Base-by-base conservation (phyloP, 2,329 filamentous ascomycete species). In the Ophiocordyceps robertsii region DNA sequence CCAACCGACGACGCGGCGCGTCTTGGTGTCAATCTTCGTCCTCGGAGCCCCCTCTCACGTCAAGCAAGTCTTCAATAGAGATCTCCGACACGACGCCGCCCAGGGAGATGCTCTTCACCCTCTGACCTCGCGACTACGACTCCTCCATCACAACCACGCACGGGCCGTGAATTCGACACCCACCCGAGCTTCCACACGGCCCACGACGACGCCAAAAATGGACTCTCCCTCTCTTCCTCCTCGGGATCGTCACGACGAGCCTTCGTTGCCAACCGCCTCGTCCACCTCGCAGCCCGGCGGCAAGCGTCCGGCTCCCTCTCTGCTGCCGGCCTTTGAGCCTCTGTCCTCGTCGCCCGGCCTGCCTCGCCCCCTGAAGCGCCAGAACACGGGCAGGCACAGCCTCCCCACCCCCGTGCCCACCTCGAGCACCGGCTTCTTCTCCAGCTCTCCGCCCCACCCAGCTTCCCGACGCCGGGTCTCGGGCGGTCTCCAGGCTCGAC, bases 371-470 rank as follows among this genome's bases (percentile, higher is more conserved):
- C 58, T 66, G 39, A 89, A 88, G 66, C 77, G 82, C 57, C 82
- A 80, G 56, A 75, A 73, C 38, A 56, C 59, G 12, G 61, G 60
- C 35, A 57, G 64, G 43, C 11, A 72, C 51, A 87, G 82, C 56
- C 96, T 96, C 65, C 92, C 92, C 36, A 96, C 92, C 3, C 92
- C 92, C 1, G 75, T 94, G 47, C 89, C 90, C 17, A 95, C 90
- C 5, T 96, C 92, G 4, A 94, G 87, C 51, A 95, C 90, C 38
- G 86, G 85, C 55, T 69, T 95, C 51, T 86, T 95, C 51, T 87
- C 85, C 32, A 93, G 87, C 39, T 94, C 89, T 43, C 89, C 89
- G 39, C 81, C 84, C 44, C 52, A 72, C 54, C 64, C 56, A 44
- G 69, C 74, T 21, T 62, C 53, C 43, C 17, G 55, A 80, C 33